Percentiles rank a stretch among this genome's conserved stretches.
phyloP scores from a whole-genome alignment of 768 basidiomycete species.

The Suillus paluster region DNA sequence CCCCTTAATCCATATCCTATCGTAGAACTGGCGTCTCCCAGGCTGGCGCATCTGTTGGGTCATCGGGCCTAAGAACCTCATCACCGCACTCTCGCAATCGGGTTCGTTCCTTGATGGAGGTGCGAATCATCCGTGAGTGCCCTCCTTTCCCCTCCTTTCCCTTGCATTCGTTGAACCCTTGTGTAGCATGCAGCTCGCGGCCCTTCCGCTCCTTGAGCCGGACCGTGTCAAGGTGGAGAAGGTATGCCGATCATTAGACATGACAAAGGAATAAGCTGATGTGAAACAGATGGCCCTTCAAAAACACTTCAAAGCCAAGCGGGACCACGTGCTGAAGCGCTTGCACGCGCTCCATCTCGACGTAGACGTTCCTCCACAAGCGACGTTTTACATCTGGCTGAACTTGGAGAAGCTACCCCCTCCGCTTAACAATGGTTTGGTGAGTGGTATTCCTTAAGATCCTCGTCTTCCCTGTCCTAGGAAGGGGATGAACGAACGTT shows the following conservation, averaged over 20 bases:
- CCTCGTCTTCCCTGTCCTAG: not conserved
- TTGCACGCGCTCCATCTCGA: slow-evolving; percentile 78
- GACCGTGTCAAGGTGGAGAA: slow-evolving; percentile 71
- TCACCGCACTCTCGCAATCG: slow-evolving; percentile 91
- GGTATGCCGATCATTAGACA: slow-evolving; percentile 29
- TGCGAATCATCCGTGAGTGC: slow-evolving; percentile 84
- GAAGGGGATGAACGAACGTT: not conserved
- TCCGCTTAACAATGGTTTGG: slow-evolving; percentile 88
- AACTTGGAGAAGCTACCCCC: slow-evolving; percentile 78
- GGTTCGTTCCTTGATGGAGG: slow-evolving; percentile 95
- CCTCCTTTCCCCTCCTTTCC: not conserved
- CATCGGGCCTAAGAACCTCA: slow-evolving; percentile 84
- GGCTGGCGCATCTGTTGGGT: slow-evolving; percentile 97
- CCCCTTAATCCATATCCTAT: slow-evolving; percentile 16
- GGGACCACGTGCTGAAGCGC: slow-evolving; percentile 87
- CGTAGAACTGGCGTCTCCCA: slow-evolving; percentile 90
- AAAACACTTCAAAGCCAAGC: slow-evolving; percentile 88
- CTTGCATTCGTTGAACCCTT: slow-evolving; percentile 7
- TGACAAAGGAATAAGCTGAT: not conserved
- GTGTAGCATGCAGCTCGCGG: slow-evolving; percentile 81
- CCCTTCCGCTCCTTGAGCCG: slow-evolving; percentile 81
- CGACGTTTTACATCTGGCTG: slow-evolving; percentile 96
- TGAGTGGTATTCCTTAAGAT: slow-evolving; percentile 35
- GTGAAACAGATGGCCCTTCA: slow-evolving; percentile 70
- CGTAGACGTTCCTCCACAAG: slow-evolving; percentile 73